Evolutionary conservation across 208 protist species (phyloP), one percentile per base, ranked within the genome.

Genomic region (Naegleria gruberi): DNA sequence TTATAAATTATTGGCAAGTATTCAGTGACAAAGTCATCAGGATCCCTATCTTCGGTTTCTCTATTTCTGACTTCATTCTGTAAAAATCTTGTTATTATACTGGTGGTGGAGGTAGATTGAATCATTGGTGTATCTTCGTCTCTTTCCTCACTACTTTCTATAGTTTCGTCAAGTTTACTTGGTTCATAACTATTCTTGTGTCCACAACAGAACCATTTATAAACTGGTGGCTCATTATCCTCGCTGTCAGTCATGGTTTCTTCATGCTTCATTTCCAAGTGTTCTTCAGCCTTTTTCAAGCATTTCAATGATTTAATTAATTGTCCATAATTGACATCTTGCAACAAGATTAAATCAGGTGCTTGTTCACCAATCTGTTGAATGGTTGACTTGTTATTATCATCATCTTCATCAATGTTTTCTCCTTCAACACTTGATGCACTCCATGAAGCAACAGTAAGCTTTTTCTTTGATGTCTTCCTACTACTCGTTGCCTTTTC

Each of bases 1-100:
- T 87, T 51, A 55, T 87, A 87, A 87, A 87, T 45, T 19, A 87
- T 87, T 51, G 82, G 82, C 12, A 26, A 45, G 30, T 84, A 44
- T 43, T 84, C 81, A 84, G 15, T 4, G 51, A 65, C 51, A 10
- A 65, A 65, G 12, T 65, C 51, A 19, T 65, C 51, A 23, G 51
- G 51, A 19, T 65, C 51, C 30, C 30, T 10, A 19, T 65, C 51
- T 4, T 10, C 12, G 19, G 15, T 23, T 30, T 30, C 30, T 65
- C 30, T 65, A 3, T 65, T 65, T 23, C 30, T 65, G 19, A 65
- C 51, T 30, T 65, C 51, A 65, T 65, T 65, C 30, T 65, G 15
- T 23, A 65, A 65, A 3, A 65, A 19, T 10, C 19, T 19, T 30
- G 51, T 30, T 30, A 65, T 65, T 10, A 65, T 65, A 19, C 19